These are phyloP conservation scores for Lactarius trivialis DNA, from an alignment of 768 basidiomycete genomes.

Conservation along the genomic window DNA sequence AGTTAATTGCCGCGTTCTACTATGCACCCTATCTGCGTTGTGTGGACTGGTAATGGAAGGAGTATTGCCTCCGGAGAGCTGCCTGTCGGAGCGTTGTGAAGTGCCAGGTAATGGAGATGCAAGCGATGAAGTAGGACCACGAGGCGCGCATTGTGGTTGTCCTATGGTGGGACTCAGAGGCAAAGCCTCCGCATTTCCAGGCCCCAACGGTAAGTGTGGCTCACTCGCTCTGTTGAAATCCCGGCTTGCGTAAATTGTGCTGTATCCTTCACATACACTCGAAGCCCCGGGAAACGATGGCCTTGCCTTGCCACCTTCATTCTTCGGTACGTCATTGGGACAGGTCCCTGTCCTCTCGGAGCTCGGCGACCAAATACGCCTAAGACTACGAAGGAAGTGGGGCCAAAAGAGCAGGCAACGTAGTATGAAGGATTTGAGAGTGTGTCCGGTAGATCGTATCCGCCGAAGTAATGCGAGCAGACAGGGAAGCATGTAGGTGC, in stretches of 20 bases:
- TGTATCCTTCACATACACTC: not conserved
- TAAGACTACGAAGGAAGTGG: not conserved
- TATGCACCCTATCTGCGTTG: not conserved
- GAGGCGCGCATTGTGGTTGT: not conserved
- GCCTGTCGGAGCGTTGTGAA: not conserved
- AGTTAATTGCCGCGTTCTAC: too few relatives aligned
- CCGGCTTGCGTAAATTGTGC: not conserved
- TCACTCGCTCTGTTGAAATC: not conserved
- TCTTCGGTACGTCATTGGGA: not conserved
- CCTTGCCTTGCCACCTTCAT: not conserved
- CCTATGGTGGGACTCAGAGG: not conserved
- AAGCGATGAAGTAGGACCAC: not conserved
- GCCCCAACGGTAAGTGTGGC: not conserved
- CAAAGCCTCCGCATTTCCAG: not conserved
- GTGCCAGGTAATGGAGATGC: not conserved
- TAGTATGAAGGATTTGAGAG: conserved; percentile 2
- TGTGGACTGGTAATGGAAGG: not conserved
- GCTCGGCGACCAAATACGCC: not conserved
- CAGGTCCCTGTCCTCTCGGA: not conserved
- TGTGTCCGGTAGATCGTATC: not conserved
- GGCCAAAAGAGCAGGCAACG: conserved; percentile 1
- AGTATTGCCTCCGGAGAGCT: not conserved
- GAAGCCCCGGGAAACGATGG: not conserved
- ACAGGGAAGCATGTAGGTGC: not conserved
- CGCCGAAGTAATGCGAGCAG: not conserved